Evolutionary conservation across 2,329 filamentous ascomycete genomes (phyloP), one percentile per base, ranked within the genome.

Genomic region (Epichloe glyceriae): DNA sequence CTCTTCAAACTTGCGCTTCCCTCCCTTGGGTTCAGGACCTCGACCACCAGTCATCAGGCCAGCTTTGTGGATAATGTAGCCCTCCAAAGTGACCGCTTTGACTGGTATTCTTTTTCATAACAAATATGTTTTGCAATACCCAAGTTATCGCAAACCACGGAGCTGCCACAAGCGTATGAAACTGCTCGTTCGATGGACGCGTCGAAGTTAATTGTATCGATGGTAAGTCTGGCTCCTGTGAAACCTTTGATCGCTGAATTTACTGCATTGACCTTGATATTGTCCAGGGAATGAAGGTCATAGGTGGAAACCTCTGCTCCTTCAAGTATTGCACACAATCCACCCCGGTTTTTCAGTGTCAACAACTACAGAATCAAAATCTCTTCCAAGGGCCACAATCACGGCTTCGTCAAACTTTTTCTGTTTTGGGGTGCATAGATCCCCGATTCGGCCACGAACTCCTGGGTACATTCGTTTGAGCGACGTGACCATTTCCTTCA

Each of bases 21-120:
- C 80, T 50, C 83, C 82, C 64, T 86, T 87, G 45, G 82, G 78
- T 44, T 85, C 80, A 1, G 82, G 83, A 33, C 88, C 85, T 54
- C 89, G 85, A 57, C 93, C 93, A 74, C 93, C 93, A 46, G 93
- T 97, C 85, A 98, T 97, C 49, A 94, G 76, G 62, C 93, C 93
- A 44, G 87, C 89, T 65, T 97, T 97, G 71, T 95, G 89, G 56
- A 98, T 96, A 54, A 98, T 85, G 50, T 85, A 91, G n/a, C 93
- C 93, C 62, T 97, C 90, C 12, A 97, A 69, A 0, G 90, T 95
- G 12, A 98, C 91, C 5, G 91, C 90, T 67, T 97, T 97, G 49
- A 94, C 90, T 53, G 90, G 86, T 34, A 96, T 83, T 34, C 80
- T 83, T 56, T 82, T 52, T 86, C 82, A 63, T 94, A 97, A 63